Conservation (phyloP, 1,139 yeast species). For the Hemisphaericaspora xylanilytica region DNA sequence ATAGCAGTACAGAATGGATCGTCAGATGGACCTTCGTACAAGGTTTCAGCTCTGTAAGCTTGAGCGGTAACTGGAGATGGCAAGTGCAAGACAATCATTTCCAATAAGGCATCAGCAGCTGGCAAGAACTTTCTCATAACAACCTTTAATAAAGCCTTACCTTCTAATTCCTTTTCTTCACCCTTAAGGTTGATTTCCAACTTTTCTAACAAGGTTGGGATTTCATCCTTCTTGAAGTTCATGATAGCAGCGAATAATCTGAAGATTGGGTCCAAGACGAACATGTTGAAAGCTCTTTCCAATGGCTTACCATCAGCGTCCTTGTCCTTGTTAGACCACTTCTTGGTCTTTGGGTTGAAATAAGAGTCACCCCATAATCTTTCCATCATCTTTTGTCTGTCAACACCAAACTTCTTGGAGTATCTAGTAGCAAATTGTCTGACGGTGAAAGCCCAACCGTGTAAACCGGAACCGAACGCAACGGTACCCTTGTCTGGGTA, state of each 20-base stretch:
- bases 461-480: slow-evolving; percentile 99
- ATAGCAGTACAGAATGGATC: slow-evolving; percentile 89
- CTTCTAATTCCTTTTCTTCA: slow-evolving; percentile 96
- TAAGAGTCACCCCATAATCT: slow-evolving; percentile 99
- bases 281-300: slow-evolving; percentile 99
- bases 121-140: slow-evolving; percentile 99
- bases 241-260: slow-evolving; percentile 57
- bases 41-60: slow-evolving; percentile 97
- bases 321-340: slow-evolving; percentile 96
- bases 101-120: slow-evolving; percentile 99
- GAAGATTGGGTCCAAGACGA: slow-evolving; percentile 98
- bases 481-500: slow-evolving; percentile 99
- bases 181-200: slow-evolving; percentile 87
- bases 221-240: slow-evolving; percentile 82
- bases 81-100: slow-evolving; percentile 97
- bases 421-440: slow-evolving; percentile 98
- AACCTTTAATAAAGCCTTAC: slow-evolving; percentile 96
- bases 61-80: slow-evolving; percentile 99
- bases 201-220: slow-evolving; percentile 83
- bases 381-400: slow-evolving; percentile 96
- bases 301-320: slow-evolving; percentile 94
- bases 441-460: slow-evolving; percentile 99
- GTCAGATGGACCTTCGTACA: slow-evolving; percentile 98
- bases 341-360: slow-evolving; percentile 99
- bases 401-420: slow-evolving; percentile 99